These are phyloP conservation scores for Neonectria ditissima DNA, from an alignment of 2,329 filamentous ascomycete genomes.

Conservation along the genomic window DNA sequence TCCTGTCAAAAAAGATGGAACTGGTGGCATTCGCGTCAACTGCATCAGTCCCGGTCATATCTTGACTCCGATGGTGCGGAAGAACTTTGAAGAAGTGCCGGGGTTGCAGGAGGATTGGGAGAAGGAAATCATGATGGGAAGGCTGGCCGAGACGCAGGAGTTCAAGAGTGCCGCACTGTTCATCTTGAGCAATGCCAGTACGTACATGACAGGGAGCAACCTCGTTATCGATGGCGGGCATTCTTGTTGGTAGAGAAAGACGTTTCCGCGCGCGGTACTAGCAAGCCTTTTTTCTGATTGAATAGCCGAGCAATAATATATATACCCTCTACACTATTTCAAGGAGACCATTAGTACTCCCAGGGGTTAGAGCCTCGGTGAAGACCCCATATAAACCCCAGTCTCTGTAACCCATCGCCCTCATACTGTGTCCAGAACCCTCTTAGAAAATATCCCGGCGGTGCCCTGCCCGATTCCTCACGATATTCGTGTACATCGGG, in stretches of 20 bases:
- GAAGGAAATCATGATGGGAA: conserved; percentile 78
- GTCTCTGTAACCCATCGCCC: no score
- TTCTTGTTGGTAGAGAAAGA: conserved; percentile 17
- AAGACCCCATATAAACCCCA: no score
- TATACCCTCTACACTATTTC: no score
- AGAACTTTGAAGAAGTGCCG: conserved; percentile 76
- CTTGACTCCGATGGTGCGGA: conserved; percentile 77
- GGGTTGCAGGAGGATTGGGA: conserved; percentile 72
- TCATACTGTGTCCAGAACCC: no score
- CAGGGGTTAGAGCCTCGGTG: no score
- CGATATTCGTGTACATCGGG: no score
- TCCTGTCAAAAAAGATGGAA: conserved; percentile 51
- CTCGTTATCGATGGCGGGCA: conserved; percentile 69
- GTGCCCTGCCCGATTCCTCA: no score
- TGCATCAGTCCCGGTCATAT: conserved; percentile 77
- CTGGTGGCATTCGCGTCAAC: conserved; percentile 74
- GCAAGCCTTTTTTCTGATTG: background rate
- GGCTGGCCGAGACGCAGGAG: conserved; percentile 67
- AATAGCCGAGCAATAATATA: background rate
- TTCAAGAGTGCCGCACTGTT: conserved; percentile 72
- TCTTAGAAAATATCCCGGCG: no score
- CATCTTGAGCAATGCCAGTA: conserved; percentile 70
- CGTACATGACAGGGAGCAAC: conserved; percentile 72
- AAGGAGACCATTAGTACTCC: no score
- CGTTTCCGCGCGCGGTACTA: background rate